phyloP scores from a whole-genome alignment of 768 basidiomycete genomes.

The Calvatia gigantea region DNA sequence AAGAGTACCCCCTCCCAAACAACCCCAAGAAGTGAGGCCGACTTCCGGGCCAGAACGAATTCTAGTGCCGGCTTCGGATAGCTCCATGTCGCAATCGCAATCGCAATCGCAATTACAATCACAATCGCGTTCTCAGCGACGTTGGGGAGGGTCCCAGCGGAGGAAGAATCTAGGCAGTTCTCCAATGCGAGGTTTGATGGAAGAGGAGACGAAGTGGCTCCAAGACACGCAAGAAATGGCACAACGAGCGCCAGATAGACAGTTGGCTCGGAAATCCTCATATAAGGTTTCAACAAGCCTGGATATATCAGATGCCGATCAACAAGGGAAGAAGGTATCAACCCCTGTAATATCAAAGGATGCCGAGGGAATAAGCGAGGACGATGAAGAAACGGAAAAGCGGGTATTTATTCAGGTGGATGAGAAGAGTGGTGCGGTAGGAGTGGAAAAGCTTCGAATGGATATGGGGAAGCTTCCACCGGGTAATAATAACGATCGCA shows the following conservation, averaged over 20 bases:
- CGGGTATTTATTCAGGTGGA: background rate
- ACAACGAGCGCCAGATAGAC: background rate
- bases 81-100: slow-evolving; percentile 36
- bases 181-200: background rate
- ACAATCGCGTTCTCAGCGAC: slow-evolving; percentile 18
- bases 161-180: background rate
- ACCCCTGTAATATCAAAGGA: background rate
- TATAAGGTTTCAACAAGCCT: no score
- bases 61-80: slow-evolving; percentile 57
- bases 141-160: background rate
- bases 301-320: no score
- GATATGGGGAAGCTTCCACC: slow-evolving; percentile 7
- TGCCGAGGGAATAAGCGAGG: background rate
- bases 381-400: background rate
- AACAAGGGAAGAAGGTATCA: background rate
- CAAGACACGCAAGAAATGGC: background rate
- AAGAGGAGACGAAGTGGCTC: background rate
- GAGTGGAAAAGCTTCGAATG: slow-evolving; percentile 1
- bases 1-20: slow-evolving; percentile 44
- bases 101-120: slow-evolving; percentile 28
- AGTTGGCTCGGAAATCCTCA: background rate
- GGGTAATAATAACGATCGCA: background rate
- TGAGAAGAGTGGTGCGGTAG: background rate
- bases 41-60: slow-evolving; percentile 36
- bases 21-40: slow-evolving; percentile 26